These are phyloP conservation scores for Oryza rufipogon DNA, from an alignment of 176 grass and related monocot species.

Conservation along the genomic window DNA sequence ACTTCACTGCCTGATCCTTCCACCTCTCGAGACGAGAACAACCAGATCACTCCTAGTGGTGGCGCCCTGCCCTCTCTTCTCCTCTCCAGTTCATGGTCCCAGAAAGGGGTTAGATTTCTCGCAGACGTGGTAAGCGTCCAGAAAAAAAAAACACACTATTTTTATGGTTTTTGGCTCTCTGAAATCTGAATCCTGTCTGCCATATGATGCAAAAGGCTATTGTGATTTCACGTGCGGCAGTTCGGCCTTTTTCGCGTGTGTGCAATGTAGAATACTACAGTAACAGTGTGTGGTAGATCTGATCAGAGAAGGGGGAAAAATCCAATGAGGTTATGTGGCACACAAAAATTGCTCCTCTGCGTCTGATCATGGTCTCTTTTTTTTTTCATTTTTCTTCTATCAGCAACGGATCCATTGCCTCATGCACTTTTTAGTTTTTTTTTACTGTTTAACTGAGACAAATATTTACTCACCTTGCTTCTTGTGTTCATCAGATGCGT, in stretches of 20 bases:
- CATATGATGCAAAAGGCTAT: constrained; percentile 32
- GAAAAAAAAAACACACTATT: not conserved
- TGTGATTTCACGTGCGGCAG: constrained; percentile 23
- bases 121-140: constrained; percentile 6
- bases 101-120: not conserved
- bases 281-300: constrained; percentile 29
- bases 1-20: not conserved
- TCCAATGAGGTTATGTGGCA: too few relatives aligned
- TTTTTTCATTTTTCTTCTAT: not conserved
- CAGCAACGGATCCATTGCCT: not conserved
- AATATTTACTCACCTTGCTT: not conserved
- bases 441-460: not conserved
- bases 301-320: not conserved
- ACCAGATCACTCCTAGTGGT: constrained; percentile 27
- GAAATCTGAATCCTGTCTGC: constrained; percentile 42
- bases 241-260: constrained; percentile 12
- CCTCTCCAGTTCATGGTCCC: not conserved
- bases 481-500: not conserved
- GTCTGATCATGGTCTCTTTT: not conserved
- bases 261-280: not conserved
- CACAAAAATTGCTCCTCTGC: not conserved
- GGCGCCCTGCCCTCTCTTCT: not conserved
- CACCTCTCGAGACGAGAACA: not conserved
- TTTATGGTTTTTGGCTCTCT: constrained; percentile 17
- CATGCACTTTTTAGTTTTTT: too few relatives aligned